A percentile compares a stretch with the other conserved stretches of the same genome.
phyloP scores from a whole-genome alignment of 768 basidiomycete species.

The Russula abietina region DNA sequence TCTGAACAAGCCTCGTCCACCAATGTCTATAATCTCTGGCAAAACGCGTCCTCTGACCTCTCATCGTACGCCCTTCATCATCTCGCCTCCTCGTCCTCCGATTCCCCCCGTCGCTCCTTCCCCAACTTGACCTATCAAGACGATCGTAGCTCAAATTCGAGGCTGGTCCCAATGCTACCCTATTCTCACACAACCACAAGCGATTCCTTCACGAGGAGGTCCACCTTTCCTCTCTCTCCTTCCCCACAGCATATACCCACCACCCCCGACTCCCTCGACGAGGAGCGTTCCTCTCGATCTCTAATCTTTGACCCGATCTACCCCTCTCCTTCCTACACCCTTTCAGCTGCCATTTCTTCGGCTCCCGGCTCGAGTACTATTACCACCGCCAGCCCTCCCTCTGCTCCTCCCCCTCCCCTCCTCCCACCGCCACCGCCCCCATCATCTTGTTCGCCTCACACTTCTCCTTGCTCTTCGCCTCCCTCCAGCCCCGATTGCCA shows the following conservation, averaged over 20 bases:
- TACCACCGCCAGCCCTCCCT: neutral
- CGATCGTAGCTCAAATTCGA: constrained; percentile 11
- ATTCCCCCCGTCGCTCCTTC: constrained; percentile 12
- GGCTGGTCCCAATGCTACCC: constrained; percentile 21
- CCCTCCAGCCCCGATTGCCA: constrained; percentile 13
- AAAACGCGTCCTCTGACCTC: constrained; percentile 5
- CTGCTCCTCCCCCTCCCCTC: neutral
- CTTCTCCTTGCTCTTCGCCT: constrained; percentile 16
- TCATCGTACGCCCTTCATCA: constrained; percentile 1
- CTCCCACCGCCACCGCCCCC: neutral
- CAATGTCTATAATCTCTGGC: constrained; percentile 17
- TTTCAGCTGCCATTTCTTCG: constrained; percentile 16
- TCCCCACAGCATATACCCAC: constrained; percentile 10
- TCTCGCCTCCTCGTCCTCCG: neutral
- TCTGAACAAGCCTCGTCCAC: neutral
- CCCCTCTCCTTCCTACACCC: constrained; percentile 21
- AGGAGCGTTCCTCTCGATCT: constrained; percentile 15
- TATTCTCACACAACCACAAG: constrained; percentile 1
- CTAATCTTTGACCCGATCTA: constrained; percentile 13
- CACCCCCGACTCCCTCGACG: constrained; percentile 1
- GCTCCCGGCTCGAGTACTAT: neutral
- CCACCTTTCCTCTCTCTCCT: neutral
- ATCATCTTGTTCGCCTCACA: neutral
- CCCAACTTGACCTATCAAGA: constrained; percentile 10
- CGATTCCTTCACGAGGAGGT: neutral